Evolutionary conservation across 768 basidiomycete species (phyloP), one percentile per base, ranked within the genome.

Genomic region (Podaxis rugospora): DNA sequence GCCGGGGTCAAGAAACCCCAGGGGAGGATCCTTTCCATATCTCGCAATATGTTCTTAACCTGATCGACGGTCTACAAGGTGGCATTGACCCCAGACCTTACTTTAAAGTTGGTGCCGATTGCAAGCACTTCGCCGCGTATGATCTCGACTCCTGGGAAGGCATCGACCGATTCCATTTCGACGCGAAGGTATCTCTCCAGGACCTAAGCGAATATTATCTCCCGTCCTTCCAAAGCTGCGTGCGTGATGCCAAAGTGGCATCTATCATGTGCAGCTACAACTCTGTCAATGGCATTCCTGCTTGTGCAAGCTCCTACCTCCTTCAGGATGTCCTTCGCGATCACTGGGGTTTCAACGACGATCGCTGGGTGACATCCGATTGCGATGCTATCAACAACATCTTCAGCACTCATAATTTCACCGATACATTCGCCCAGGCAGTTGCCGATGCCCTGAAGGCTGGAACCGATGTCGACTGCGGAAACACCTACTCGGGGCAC

Each of bases 221-320:
- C 5, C 83, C 79, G 0, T 69, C 82, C 2, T 86, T 85, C 79
- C 81, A 84, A 67, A 76, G 71, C 52, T 85, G 84, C 65, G 83
- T 83, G n/a, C 75, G 83, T 40, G 85, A 86, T 63, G 84, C 83
- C 9, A 82, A 83, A 65, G 84, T 82, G 37, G 81, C 76, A 1
- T 80, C 80, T n/a, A 74, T 84, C 37, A 85, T 85, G 84, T 86
- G 84, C 74, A 81, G 80, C 63, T 86, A 85, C 66, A 86, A 85
- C 62, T 78, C 83, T 9, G 82, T 86, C 18, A 85, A 85, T 61
- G 84, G 84, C 2, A 69, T 85, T 32, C 84, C 84, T 3, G 74
- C 80, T 0, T 86, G 84, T 65, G 83, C 82, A 21, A 78, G 76
- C 65, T 73, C 76, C 1, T 85, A 79, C 65, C 72, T 86, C 28